Evolutionary conservation across 2,329 filamentous ascomycete genomes (phyloP).

Genomic region (Claviceps purpurea): DNA sequence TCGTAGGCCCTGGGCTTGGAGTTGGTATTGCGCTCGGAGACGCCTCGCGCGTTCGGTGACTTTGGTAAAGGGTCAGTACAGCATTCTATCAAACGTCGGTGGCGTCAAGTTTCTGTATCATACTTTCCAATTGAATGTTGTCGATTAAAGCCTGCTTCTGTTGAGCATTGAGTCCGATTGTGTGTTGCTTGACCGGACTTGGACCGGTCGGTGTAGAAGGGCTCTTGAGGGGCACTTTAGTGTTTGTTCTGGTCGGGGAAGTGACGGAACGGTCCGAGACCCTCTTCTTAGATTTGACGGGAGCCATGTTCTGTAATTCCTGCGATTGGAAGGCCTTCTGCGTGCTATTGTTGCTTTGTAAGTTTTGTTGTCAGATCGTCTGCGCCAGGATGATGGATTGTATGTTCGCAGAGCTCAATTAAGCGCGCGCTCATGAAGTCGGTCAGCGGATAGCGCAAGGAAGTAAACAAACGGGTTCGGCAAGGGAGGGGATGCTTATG

Average conservation of each 20-base stretch:
- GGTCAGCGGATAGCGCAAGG: constrained; percentile 6
- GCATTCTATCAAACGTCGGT: not conserved
- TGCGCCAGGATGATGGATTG: not conserved
- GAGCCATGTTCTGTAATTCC: constrained; percentile 27
- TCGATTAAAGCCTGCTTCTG: constrained; percentile 84
- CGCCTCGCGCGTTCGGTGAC: constrained; percentile 81
- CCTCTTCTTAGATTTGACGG: constrained; percentile 26
- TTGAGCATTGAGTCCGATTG: constrained; percentile 46
- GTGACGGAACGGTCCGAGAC: constrained; percentile 12
- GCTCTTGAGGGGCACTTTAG: constrained; percentile 13
- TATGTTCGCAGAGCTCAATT: not conserved
- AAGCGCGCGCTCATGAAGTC: constrained; percentile 8
- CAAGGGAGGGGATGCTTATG: constrained; percentile 4
- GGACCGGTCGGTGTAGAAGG: constrained; percentile 28
- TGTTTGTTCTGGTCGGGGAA: constrained; percentile 9
- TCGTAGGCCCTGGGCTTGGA: constrained; percentile 74
- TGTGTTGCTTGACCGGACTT: constrained; percentile 51
- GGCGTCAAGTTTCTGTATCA: constrained; percentile 13
- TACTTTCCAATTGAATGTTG: constrained; percentile 81
- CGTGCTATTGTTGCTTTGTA: not conserved
- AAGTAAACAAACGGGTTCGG: constrained; percentile 26
- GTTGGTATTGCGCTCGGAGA: constrained; percentile 74
- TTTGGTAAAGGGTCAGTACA: constrained; percentile 21
- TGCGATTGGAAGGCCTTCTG: not conserved
- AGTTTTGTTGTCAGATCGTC: not conserved